Evolutionary conservation across 2,329 filamentous ascomycete genomes (phyloP), one percentile per base, ranked within the genome.

Genomic region (Pleurostoma richardsiae): DNA sequence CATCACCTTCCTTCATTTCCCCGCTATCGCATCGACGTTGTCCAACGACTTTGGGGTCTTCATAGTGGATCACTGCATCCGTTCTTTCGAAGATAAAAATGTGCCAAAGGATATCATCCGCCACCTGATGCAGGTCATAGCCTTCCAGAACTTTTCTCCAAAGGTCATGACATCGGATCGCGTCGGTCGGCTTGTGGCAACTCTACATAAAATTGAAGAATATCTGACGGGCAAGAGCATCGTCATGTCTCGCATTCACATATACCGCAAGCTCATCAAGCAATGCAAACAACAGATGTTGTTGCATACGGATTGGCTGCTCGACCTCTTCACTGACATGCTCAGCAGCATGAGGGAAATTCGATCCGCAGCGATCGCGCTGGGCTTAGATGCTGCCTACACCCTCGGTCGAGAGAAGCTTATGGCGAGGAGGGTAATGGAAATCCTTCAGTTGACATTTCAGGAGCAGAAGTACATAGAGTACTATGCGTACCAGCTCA

Each of bases 181-280:
- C 44, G 79, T 88, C 2, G 82, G 83, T 30, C 82, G 82, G 36
- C 71, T 96, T 10, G 72, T 99, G 8, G 71, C 77, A 1, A 79
- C 83, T 0, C 68, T 97, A 6, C 82, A 88, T 59, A 79, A 77
- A 5, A 81, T 96, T 33, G 85, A 90, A 46, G 75, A 86, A 3
- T 80, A 86, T 44, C 70, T 92, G 39, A 85, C 78, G 49, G 90
- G 91, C 19, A 95, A 90, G 60, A 90, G 86, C 50, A 87, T 95
- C 36, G 71, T 90, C 38, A 83, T 85, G 55, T 84, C 86, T 49
- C 83, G 92, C 11, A 74, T 96, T 8, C 73, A 82, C 41, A 85
- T 95, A 44, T 96, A 96, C 61, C 82, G 83, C 52, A 85, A 83
- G 45, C 72, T 99, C 2, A 66, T 96, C 28, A 79, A 80, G 49